A percentile compares a stretch with the other conserved stretches of the same genome.
phyloP scores from a whole-genome alignment of 768 basidiomycete genomes.

The Coprinopsis strossmayeri region DNA sequence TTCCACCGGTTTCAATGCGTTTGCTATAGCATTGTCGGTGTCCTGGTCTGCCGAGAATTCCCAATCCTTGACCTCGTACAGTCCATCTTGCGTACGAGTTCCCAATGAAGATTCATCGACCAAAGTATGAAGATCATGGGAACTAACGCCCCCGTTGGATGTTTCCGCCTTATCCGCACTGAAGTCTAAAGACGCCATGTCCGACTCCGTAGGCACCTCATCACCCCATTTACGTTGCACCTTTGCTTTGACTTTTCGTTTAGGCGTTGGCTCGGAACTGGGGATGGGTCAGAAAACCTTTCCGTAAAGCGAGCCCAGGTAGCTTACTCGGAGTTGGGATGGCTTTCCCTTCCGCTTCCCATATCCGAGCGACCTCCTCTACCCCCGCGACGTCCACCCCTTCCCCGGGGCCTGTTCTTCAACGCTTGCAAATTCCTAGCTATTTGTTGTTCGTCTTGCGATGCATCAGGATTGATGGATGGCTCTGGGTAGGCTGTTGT shows the following conservation, averaged over 20 bases:
- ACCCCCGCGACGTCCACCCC: slow-evolving; percentile 55
- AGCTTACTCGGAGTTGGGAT: slow-evolving; percentile 66
- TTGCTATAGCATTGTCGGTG: slow-evolving; percentile 49
- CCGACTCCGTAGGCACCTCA: slow-evolving; percentile 68
- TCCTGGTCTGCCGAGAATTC: slow-evolving; percentile 53
- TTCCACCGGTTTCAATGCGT: slow-evolving; percentile 45
- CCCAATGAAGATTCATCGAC: slow-evolving; percentile 75
- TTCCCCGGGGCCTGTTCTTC: slow-evolving; percentile 76
- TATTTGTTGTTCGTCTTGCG: slow-evolving; percentile 83
- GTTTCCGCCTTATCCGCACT: slow-evolving; percentile 51
- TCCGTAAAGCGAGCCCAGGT: slow-evolving; percentile 2
- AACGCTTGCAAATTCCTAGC: slow-evolving; percentile 88
- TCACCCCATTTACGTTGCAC: slow-evolving; percentile 90
- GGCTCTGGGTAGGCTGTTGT: slow-evolving; percentile 39
- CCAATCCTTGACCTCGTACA: slow-evolving; percentile 71
- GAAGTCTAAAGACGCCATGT: slow-evolving; percentile 93
- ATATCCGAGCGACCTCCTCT: slow-evolving; percentile 41
- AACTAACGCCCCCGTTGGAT: slow-evolving; percentile 21
- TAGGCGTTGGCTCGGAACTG: slow-evolving; percentile 59
- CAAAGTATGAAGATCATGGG: slow-evolving; percentile 51
- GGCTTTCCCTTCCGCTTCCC: slow-evolving; percentile 55
- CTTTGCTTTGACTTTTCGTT: slow-evolving; percentile 62
- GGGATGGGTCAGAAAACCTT: slow-evolving; percentile 2
- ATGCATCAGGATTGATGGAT: slow-evolving; percentile 31
- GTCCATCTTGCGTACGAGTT: slow-evolving; percentile 61